phyloP scores from a whole-genome alignment of 2,329 filamentous ascomycete genomes.

The Elsinoe necatrix region DNA sequence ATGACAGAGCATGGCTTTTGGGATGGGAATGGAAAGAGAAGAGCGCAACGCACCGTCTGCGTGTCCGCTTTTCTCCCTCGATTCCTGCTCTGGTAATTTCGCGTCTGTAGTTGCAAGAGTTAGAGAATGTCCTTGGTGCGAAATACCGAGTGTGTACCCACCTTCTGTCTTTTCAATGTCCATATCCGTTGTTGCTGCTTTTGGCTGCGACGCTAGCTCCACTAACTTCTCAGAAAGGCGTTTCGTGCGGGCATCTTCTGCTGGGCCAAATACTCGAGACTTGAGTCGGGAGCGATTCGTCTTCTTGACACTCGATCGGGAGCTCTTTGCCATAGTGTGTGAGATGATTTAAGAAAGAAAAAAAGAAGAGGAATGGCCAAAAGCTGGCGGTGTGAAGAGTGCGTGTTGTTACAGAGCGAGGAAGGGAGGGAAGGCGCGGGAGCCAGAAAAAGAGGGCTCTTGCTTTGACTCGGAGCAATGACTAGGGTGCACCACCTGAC shows the following conservation, averaged over 20 bases:
- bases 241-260: conserved; percentile 68
- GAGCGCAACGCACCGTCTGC: conserved; percentile 22
- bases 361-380: background rate
- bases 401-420: conserved; percentile 3
- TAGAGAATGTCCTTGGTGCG: background rate
- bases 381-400: conserved; percentile 12
- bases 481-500: conserved; percentile 13
- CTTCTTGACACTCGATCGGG: conserved; percentile 71
- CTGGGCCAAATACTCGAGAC: conserved; percentile 73
- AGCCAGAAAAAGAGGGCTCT: conserved; percentile 13
- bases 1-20: conserved; percentile 16
- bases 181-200: conserved; percentile 46
- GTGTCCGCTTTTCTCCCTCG: conserved; percentile 18
- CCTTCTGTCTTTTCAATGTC: conserved; percentile 39
- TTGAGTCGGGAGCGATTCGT: conserved; percentile 75
- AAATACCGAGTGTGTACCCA: background rate
- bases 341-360: conserved; percentile 12
- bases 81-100: conserved; percentile 19
- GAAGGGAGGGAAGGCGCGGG: conserved; percentile 8
- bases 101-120: conserved; percentile 13
- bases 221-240: conserved; percentile 79
- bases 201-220: conserved; percentile 69
- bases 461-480: conserved; percentile 5
- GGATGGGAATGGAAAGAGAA: conserved; percentile 20
- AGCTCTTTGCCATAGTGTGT: conserved; percentile 72